These are phyloP conservation scores for Botryosphaeria dothidea DNA, from an alignment of 2,329 filamentous ascomycete genomes.

Conservation along the genomic window DNA sequence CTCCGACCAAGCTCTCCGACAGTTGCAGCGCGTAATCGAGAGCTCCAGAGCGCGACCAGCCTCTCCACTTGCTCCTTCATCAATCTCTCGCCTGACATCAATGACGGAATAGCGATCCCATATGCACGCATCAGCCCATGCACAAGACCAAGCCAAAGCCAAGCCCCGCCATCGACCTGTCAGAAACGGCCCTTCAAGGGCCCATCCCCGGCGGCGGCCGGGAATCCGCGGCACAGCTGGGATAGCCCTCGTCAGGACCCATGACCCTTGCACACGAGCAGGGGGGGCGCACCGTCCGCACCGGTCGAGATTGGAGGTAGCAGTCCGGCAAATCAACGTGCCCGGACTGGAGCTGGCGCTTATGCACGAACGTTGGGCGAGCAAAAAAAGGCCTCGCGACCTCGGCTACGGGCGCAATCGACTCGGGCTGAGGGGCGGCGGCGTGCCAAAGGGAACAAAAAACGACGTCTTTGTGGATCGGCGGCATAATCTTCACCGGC, in stretches of 20 bases:
- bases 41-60: slow-evolving; percentile 3
- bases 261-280: slow-evolving; percentile 6
- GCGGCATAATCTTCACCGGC: slow-evolving; percentile 20
- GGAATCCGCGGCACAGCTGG: slow-evolving; percentile 15
- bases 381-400: background rate
- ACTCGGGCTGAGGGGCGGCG: background rate
- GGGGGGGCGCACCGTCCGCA: slow-evolving; percentile 16
- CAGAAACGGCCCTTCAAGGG: slow-evolving; percentile 21
- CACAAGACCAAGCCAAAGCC: slow-evolving; percentile 8
- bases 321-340: slow-evolving; percentile 17
- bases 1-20: background rate
- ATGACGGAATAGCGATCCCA: slow-evolving; percentile 19
- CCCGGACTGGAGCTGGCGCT: slow-evolving; percentile 7
- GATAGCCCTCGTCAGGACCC: background rate
- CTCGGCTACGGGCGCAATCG: background rate
- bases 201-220: slow-evolving; percentile 6
- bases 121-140: slow-evolving; percentile 23
- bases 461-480: slow-evolving; percentile 11
- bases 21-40: slow-evolving; percentile 8
- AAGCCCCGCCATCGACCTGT: slow-evolving; percentile 21
- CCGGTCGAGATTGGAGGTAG: slow-evolving; percentile 16
- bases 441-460: background rate
- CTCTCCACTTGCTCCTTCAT: slow-evolving; percentile 20
- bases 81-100: slow-evolving; percentile 21
- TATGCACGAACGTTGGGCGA: slow-evolving; percentile 19